Conservation (phyloP, 495 filamentous ascomycete species). For the Aspergillus avenaceus region DNA sequence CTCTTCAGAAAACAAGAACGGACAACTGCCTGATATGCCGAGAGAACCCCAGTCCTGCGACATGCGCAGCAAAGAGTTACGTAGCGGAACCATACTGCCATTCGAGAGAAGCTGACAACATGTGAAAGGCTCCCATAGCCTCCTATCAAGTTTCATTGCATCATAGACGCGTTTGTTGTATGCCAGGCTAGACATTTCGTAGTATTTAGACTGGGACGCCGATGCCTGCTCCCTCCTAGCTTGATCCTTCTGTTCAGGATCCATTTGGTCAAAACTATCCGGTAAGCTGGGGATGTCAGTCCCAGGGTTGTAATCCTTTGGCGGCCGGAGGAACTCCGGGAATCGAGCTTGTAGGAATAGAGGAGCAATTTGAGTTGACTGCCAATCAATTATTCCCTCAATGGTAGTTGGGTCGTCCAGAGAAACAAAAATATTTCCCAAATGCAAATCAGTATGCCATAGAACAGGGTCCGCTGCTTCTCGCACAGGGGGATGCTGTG, state of each 20-base stretch:
- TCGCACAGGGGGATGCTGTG: slow-evolving; percentile 10
- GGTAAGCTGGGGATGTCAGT: slow-evolving; percentile 13
- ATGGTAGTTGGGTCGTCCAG: slow-evolving; percentile 13
- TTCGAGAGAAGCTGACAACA: slow-evolving; percentile 13
- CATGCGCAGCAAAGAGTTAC: slow-evolving; percentile 15
- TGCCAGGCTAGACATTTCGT: slow-evolving; percentile 15
- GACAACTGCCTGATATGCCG: slow-evolving; percentile 20
- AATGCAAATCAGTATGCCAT: slow-evolving; percentile 25
- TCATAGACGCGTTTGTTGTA: slow-evolving; percentile 15
- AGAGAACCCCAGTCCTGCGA: slow-evolving; percentile 19
- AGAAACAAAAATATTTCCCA: slow-evolving; percentile 24
- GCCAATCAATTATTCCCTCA: slow-evolving; percentile 24
- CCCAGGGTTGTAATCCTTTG: slow-evolving; percentile 15
- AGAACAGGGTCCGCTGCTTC: slow-evolving; percentile 10
- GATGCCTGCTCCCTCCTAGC: slow-evolving; percentile 9
- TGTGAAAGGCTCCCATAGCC: slow-evolving; percentile 19
- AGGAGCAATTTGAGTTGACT: slow-evolving; percentile 15
- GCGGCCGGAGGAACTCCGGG: slow-evolving; percentile 19
- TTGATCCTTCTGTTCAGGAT: slow-evolving; percentile 11
- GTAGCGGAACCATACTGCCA: slow-evolving; percentile 16
- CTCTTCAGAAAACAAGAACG: slow-evolving; percentile 23
- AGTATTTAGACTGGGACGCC: slow-evolving; percentile 17
- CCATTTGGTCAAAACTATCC: slow-evolving; percentile 12
- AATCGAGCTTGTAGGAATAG: slow-evolving; percentile 20
- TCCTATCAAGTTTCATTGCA: slow-evolving; percentile 13